Evolutionary conservation across 2,329 filamentous ascomycete genomes (phyloP).

Genomic region (Cercospora sp.): DNA sequence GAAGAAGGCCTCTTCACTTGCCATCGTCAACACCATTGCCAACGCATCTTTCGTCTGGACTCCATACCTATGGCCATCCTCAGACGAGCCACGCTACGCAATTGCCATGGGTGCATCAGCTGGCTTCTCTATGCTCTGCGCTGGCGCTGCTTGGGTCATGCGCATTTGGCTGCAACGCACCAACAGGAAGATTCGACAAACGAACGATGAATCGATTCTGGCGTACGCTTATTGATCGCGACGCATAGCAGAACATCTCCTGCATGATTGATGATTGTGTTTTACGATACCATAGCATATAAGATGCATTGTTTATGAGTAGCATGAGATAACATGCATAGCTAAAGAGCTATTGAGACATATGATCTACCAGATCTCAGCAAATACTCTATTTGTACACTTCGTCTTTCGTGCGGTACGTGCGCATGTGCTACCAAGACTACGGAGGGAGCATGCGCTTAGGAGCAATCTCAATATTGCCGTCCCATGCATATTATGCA

Average conservation of each 20-base stretch:
- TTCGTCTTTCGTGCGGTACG: background rate
- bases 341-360: background rate
- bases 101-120: constrained; percentile 50
- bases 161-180: constrained; percentile 44
- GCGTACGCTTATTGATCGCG: constrained; percentile 33
- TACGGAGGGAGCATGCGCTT: no score
- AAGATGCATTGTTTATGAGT: background rate
- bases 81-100: constrained; percentile 48
- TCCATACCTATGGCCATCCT: constrained; percentile 53
- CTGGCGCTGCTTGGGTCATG: constrained; percentile 48
- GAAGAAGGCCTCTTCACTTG: constrained; percentile 52
- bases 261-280: constrained; percentile 3
- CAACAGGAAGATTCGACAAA: constrained; percentile 43
- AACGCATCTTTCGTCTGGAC: constrained; percentile 54
- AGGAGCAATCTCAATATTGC: no score
- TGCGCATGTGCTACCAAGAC: no score
- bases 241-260: background rate
- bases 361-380: background rate
- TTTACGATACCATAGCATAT: background rate
- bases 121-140: constrained; percentile 46
- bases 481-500: no score
- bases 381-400: background rate
- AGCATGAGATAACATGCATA: background rate
- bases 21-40: constrained; percentile 52
- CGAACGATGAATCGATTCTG: constrained; percentile 33